Base-by-base conservation (phyloP, 305 asterid genomes). In the Fraxinus floribunda region DNA sequence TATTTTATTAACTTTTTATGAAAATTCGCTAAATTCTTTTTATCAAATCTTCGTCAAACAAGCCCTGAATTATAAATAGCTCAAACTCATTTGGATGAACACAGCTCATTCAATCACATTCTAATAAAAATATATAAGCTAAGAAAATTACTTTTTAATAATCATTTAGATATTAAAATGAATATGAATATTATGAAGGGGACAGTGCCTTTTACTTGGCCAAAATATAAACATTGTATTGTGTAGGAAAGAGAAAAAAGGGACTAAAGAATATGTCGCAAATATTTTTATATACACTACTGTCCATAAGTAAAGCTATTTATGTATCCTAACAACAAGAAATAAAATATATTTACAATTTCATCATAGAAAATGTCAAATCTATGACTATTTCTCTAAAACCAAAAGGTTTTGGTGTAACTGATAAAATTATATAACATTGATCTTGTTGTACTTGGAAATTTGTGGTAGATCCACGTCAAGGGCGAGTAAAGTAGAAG, bases 351-450 rank as follows among this genome's bases (percentile, higher is more conserved):
- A 57, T 57, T 1, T 57, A 5, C 68, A 57, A 18, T 57, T 57
- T 18, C 39, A 57, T 1, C 78, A 60, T 29, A 36, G 78, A 81
- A 83, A 52, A 46, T 74, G 81, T 86, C 85, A 75, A 75, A 44
- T 78, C 36, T 52, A 34, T 7, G 70, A 78, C 75, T 16, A 78
- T 36, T 77, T 74, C 77, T 57, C 30, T 78, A 30, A 44, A 44
- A 44, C 55, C 55, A 44, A 10, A 44, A 44, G 55, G 15, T 4
- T 11, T 11, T 44, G 55, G 55, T 2, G 16, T 16, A 52, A 16
- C 4, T 52, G 64, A 52, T 52, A n/a, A 16, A 39, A 52, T 52
- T 4, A 52, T 52, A 22, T 52, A 52, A 52, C 24, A 52, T 52
- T 8, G 7, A 15, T 52, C 64, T 16, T 16, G 7, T n/a, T 52